A percentile compares a stretch with the other conserved stretches of the same genome.
Evolutionary conservation across 441 rosid species (phyloP).

Genomic region (Eutrema salsugineum): DNA sequence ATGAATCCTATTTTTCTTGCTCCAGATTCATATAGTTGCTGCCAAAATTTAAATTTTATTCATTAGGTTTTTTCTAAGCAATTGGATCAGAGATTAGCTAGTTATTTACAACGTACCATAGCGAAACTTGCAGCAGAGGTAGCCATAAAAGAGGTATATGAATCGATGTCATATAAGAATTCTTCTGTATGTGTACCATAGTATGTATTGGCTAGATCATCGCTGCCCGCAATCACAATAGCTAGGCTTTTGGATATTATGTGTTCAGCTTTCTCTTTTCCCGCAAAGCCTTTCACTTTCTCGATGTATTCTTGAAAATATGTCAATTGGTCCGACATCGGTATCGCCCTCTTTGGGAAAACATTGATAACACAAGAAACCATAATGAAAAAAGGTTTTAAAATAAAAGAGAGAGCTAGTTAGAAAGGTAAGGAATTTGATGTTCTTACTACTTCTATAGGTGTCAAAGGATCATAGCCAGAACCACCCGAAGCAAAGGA

Average conservation of each 20-base stretch:
- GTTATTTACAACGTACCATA: slow-evolving; percentile 29
- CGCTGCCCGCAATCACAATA: slow-evolving; percentile 48
- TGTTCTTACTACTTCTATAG: slow-evolving; percentile 29
- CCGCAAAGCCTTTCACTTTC: slow-evolving; percentile 41
- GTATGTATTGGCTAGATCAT: slow-evolving; percentile 60
- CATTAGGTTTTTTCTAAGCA: neutral
- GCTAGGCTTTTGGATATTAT: slow-evolving; percentile 40
- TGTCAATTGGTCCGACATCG: slow-evolving; percentile 50
- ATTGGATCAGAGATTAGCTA: neutral
- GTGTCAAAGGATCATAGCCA: slow-evolving; percentile 50
- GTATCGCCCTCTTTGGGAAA: slow-evolving; percentile 50
- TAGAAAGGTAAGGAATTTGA: neutral
- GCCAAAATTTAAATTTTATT: slow-evolving; percentile 19
- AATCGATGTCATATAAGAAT: slow-evolving; percentile 31
- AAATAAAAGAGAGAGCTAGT: neutral
- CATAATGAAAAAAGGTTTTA: neutral
- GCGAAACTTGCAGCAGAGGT: slow-evolving; percentile 40
- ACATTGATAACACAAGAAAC: neutral
- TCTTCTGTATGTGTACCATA: slow-evolving; percentile 29
- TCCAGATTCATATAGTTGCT: slow-evolving; percentile 53
- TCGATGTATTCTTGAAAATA: slow-evolving; percentile 51
- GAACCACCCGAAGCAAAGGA: slow-evolving; percentile 47
- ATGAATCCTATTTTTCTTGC: slow-evolving; percentile 52
- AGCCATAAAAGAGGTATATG: slow-evolving; percentile 47
- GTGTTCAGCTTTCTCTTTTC: slow-evolving; percentile 41